Conservation (phyloP, 1,284 basidiomycete genomes). For the Rhizoctonia solani region DNA sequence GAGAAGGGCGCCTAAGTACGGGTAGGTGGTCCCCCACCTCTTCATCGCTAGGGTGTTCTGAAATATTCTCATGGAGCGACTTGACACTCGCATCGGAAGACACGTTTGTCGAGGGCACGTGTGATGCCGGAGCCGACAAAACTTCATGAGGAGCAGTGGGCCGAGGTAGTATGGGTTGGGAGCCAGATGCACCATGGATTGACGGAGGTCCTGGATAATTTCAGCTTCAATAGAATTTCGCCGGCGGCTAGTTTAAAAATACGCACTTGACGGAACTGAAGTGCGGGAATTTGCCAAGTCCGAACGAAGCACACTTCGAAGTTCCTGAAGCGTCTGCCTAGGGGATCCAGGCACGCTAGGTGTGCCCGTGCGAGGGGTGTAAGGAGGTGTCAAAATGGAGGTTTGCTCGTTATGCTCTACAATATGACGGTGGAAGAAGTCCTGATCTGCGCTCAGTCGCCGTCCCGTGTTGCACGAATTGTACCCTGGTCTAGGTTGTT, state of each 20-base stretch:
- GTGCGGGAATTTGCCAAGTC: constrained; percentile 42
- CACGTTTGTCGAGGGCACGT: constrained; percentile 26
- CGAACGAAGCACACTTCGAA: constrained; percentile 47
- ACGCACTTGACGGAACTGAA: constrained; percentile 18
- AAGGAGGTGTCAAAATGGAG: constrained; percentile 18
- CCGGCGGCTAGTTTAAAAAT: not conserved
- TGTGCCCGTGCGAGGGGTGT: constrained; percentile 1
- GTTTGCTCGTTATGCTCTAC: constrained; percentile 23
- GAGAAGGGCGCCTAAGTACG: constrained; percentile 2
- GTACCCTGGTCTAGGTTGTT: constrained; percentile 18
- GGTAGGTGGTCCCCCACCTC: not conserved
- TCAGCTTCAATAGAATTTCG: not conserved
- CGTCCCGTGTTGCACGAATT: constrained; percentile 16
- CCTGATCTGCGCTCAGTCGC: constrained; percentile 35
- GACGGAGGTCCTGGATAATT: constrained; percentile 3
- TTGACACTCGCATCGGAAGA: constrained; percentile 28
- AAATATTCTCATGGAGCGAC: constrained; percentile 23
- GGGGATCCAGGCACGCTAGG: constrained; percentile 40
- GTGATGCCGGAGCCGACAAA: constrained; percentile 5
- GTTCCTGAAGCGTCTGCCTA: constrained; percentile 51
- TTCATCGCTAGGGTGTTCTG: constrained; percentile 27
- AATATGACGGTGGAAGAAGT: constrained; percentile 31
- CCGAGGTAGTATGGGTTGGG: not conserved
- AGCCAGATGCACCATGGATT: not conserved
- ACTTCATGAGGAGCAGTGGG: constrained; percentile 3